Evolutionary conservation across 2,329 filamentous ascomycete genomes (phyloP).

Genomic region (Dichotomopilus funicola): DNA sequence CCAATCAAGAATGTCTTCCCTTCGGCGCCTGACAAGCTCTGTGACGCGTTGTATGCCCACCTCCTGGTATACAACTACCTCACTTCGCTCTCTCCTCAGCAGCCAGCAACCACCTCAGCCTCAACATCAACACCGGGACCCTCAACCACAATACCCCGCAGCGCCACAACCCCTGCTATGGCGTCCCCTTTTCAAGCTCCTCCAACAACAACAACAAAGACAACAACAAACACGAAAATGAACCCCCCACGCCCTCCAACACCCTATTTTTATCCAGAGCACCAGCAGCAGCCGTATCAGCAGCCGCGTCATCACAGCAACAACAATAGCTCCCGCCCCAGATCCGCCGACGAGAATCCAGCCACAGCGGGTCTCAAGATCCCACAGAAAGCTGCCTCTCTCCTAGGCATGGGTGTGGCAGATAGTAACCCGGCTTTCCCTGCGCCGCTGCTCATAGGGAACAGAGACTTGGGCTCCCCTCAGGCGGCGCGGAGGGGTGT

Average conservation of each 20-base stretch:
- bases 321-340: conserved; percentile 5
- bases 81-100: conserved; percentile 28
- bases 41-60: conserved; percentile 54
- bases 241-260: no score
- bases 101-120: not conserved
- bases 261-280: no score
- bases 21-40: conserved; percentile 46
- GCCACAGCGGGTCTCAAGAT: conserved; percentile 28
- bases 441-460: no score
- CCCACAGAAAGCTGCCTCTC: conserved; percentile 46
- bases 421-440: no score
- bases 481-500: no score
- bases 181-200: no score
- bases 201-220: no score
- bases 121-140: not conserved
- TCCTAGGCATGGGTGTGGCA: conserved; percentile 39
- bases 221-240: no score
- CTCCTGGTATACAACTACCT: conserved; percentile 55
- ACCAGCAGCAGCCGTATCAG: no score
- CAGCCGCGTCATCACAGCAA: not conserved
- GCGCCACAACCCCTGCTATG: conserved; percentile 10
- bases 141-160: conserved; percentile 15
- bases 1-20: conserved; percentile 47
- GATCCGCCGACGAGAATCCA: conserved; percentile 5
- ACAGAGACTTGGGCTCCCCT: no score